Percentiles rank a stretch among this genome's conserved stretches.
Evolutionary conservation across 495 filamentous ascomycete genomes (phyloP).

Genomic region (Tuber calosporum): DNA sequence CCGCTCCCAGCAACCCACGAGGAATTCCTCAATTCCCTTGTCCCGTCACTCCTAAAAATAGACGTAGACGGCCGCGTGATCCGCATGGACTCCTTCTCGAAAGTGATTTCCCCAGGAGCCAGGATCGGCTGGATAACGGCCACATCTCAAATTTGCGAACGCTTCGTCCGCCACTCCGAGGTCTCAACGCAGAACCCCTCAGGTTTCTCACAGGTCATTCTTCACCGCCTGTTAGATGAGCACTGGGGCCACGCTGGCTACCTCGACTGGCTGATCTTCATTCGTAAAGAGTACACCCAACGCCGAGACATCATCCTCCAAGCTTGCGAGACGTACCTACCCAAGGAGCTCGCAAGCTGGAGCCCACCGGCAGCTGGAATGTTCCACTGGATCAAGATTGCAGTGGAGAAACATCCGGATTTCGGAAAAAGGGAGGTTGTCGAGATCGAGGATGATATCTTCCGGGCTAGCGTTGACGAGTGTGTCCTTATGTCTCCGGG

Average conservation of each 20-base stretch:
- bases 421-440: constrained; percentile 53
- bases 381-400: constrained; percentile 88
- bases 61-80: constrained; percentile 60
- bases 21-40: constrained; percentile 49
- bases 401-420: constrained; percentile 65
- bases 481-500: constrained; percentile 72
- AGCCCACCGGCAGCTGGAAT: constrained; percentile 80
- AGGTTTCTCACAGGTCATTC: constrained; percentile 70
- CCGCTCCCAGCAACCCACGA: constrained; percentile 40
- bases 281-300: constrained; percentile 74
- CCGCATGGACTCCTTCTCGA: constrained; percentile 75
- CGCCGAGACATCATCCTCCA: constrained; percentile 69
- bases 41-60: constrained; percentile 61
- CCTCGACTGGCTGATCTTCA: constrained; percentile 76
- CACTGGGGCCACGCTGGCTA: constrained; percentile 92
- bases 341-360: constrained; percentile 74
- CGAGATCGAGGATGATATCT: constrained; percentile 79
- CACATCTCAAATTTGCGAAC: constrained; percentile 72
- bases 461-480: constrained; percentile 59
- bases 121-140: constrained; percentile 74
- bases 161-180: constrained; percentile 70
- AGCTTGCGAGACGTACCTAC: constrained; percentile 75
- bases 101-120: constrained; percentile 70
- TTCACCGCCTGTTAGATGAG: constrained; percentile 88
- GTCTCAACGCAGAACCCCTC: constrained; percentile 72